Evolutionary conservation across 2,329 filamentous ascomycete genomes (phyloP), one percentile per base, ranked within the genome.

Genomic region (Amauroascus niger): DNA sequence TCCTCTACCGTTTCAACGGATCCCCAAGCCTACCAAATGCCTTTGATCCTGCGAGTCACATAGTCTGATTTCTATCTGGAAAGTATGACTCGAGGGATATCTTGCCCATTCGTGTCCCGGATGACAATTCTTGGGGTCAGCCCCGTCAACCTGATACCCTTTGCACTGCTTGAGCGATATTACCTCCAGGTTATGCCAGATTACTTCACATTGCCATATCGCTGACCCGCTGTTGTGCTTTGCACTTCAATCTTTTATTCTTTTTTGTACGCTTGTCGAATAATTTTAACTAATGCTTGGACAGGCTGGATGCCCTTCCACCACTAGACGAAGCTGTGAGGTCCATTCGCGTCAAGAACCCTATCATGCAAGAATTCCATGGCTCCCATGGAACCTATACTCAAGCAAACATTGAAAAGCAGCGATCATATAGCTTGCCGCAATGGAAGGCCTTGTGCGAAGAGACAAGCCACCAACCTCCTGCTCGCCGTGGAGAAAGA

Each of bases 291-390:
- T 52, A 39, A 46, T 57, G 14, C 16, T 18, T 55, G n/a, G 57
- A 52, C 56, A 84, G 81, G 81, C 73, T 74, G 63, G 81, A 90
- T 59, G 77, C 82, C 24, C 82, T 93, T 35, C 87, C 87, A 14
- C 76, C 80, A 35, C 80, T 96, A 58, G 83, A 93, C 65, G 86
- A 96, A 63, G 79, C 88, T 49, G 80, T 98, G 59, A 97, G 96
- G 72, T 84, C 86, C 58, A 87, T 98, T 68, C 85, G 84, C 65
- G 90, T 98, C 64, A 91, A 91, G 70, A 94, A 98, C 60, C 93
- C 93, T 2, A 97, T 98, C 67, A 95, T 89, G 66, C 93, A 98
- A 70, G 93, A 98, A 64, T 98, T 98, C 63, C 91, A 94, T 77
- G 93, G 93, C 40, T 88, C 87, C 49, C 88, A 91, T 66, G 94